These are phyloP conservation scores for Trichophyton simii DNA, from an alignment of 2,329 filamentous ascomycete genomes.

Conservation along the genomic window DNA sequence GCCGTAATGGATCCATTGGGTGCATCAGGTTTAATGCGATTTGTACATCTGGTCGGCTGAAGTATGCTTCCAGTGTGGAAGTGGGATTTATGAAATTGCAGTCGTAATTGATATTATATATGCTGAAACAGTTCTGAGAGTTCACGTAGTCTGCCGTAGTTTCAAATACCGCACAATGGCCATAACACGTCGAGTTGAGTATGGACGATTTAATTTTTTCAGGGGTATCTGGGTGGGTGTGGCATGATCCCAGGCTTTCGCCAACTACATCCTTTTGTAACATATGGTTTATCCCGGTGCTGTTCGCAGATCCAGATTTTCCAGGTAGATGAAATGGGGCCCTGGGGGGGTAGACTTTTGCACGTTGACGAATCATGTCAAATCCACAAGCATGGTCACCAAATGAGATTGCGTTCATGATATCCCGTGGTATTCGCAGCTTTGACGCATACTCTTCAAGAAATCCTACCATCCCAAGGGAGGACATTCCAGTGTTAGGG, in stretches of 20 bases:
- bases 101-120: slow-evolving; percentile 25
- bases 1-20: slow-evolving; percentile 7
- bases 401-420: slow-evolving; percentile 19
- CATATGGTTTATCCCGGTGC: slow-evolving; percentile 11
- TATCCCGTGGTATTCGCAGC: slow-evolving; percentile 20
- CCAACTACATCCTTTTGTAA: background rate
- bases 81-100: slow-evolving; percentile 20
- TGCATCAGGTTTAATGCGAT: slow-evolving; percentile 20
- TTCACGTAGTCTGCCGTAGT: slow-evolving; percentile 24
- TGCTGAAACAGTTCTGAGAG: slow-evolving; percentile 20
- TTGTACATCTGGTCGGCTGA: slow-evolving; percentile 25
- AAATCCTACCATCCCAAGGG: slow-evolving; percentile 20
- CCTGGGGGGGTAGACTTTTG: slow-evolving; percentile 20
- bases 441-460: slow-evolving; percentile 17
- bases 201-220: slow-evolving; percentile 20
- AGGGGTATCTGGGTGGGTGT: slow-evolving; percentile 18
- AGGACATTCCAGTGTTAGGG: slow-evolving; percentile 25
- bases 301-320: slow-evolving; percentile 23
- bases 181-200: slow-evolving; percentile 25
- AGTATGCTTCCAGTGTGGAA: slow-evolving; percentile 20
- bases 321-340: slow-evolving; percentile 20
- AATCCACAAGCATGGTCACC: slow-evolving; percentile 26
- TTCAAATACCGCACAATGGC: slow-evolving; percentile 25
- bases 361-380: slow-evolving; percentile 18
- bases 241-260: slow-evolving; percentile 14